These are phyloP conservation scores for Gnetum montanum DNA, from an alignment of 75 land plant genomes.

Conservation along the genomic window DNA sequence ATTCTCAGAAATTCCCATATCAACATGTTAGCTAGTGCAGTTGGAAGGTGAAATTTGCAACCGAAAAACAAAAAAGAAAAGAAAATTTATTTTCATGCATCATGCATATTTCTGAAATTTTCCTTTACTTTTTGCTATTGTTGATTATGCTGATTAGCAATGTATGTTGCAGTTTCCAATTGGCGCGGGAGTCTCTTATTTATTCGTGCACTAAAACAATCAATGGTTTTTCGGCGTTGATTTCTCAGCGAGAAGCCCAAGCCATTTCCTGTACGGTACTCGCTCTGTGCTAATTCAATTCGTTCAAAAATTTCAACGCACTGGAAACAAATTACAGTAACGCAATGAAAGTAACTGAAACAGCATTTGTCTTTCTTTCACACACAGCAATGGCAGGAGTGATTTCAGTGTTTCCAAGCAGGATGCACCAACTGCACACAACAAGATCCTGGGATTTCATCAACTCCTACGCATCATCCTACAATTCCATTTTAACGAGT, in stretches of 20 bases:
- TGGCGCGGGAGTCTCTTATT: not conserved
- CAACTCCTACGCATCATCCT: slow-evolving; percentile 23
- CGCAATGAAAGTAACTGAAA: too few relatives aligned
- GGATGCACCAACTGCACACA: slow-evolving; percentile 23
- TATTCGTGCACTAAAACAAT: slow-evolving; percentile 2
- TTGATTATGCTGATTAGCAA: too few relatives aligned
- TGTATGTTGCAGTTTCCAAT: not conserved
- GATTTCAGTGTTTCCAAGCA: slow-evolving; percentile 41
- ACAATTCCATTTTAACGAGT: not conserved
- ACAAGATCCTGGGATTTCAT: slow-evolving; percentile 64
- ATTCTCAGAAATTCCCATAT: slow-evolving; percentile 5
- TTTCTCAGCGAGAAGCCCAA: slow-evolving; percentile 1
- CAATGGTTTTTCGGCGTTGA: slow-evolving; percentile 7
- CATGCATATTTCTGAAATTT: too few relatives aligned
- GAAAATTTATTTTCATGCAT: too few relatives aligned
- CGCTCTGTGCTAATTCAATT: too few relatives aligned
- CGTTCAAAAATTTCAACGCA: too few relatives aligned
- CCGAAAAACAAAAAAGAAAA: too few relatives aligned
- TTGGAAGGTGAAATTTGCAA: not conserved
- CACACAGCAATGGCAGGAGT: slow-evolving; percentile 39
- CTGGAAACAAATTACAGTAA: not conserved
- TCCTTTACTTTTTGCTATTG: not conserved
- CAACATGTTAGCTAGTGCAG: slow-evolving; percentile 5
- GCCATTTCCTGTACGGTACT: slow-evolving; percentile 1
- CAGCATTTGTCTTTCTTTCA: too few relatives aligned